Conservation (phyloP, 192 early-diverging fungal genomes). For the Gonapodya prolifera region DNA sequence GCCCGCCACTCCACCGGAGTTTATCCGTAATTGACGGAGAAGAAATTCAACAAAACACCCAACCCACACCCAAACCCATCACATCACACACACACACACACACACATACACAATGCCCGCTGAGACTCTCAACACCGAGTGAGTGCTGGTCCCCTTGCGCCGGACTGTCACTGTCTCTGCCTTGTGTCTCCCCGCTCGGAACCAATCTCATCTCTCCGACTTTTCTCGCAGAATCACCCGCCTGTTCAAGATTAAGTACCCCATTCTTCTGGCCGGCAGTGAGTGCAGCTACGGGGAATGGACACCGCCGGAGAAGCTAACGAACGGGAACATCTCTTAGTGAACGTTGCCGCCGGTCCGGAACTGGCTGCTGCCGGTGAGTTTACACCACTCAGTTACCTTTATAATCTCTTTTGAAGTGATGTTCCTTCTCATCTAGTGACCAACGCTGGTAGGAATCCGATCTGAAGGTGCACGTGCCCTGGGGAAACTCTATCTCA, state of each 20-base stretch:
- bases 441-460: background rate
- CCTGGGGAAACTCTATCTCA: too few relatives aligned
- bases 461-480: background rate
- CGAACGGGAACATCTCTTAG: too few relatives aligned
- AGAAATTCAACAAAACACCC: too few relatives aligned
- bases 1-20: too few relatives aligned
- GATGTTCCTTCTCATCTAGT: too few relatives aligned
- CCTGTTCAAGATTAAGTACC: conserved; percentile 25
- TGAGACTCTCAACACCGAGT: background rate
- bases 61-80: too few relatives aligned
- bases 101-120: background rate
- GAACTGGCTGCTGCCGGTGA: conserved; percentile 2
- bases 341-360: conserved; percentile 9
- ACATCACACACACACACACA: too few relatives aligned
- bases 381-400: too few relatives aligned
- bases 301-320: too few relatives aligned
- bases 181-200: background rate
- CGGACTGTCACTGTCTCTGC: background rate
- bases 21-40: too few relatives aligned
- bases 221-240: conserved; percentile 14
- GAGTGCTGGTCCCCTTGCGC: background rate
- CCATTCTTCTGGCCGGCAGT: conserved; percentile 24
- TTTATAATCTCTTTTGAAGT: too few relatives aligned
- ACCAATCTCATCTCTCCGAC: background rate
- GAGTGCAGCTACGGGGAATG: too few relatives aligned